Percentiles rank a stretch among this genome's conserved stretches.
These are phyloP conservation scores for Leishmania aethiopica DNA, from an alignment of 208 protist genomes.

Conservation along the genomic window DNA sequence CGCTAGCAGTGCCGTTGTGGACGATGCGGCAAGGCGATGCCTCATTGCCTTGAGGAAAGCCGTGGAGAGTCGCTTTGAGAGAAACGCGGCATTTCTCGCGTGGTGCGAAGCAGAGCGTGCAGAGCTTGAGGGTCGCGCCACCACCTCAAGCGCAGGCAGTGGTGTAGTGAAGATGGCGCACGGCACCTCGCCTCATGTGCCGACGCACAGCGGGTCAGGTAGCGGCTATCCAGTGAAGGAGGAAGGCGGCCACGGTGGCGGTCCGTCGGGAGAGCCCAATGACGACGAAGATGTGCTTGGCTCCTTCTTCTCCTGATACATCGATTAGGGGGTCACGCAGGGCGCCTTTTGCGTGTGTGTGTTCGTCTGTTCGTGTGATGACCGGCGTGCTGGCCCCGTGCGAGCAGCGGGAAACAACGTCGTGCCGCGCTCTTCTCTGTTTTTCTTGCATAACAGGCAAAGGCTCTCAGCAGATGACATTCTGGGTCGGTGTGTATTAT, in stretches of 20 bases:
- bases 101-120: conserved; percentile 69
- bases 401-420: not conserved
- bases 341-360: not conserved
- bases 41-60: conserved; percentile 47
- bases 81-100: conserved; percentile 40
- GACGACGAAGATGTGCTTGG: conserved; percentile 42
- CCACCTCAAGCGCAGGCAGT: not conserved
- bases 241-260: conserved; percentile 13
- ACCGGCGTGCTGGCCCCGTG: not conserved
- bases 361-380: not conserved
- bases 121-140: conserved; percentile 39
- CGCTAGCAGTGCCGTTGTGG: conserved; percentile 18
- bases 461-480: not conserved
- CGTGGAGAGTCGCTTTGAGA: conserved; percentile 47
- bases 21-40: conserved; percentile 37
- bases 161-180: conserved; percentile 23
- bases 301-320: conserved; percentile 27
- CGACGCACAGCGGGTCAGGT: conserved; percentile 8
- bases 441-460: not conserved
- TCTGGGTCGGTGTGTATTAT: not conserved
- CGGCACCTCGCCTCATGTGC: not conserved
- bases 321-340: not conserved
- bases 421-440: not conserved
- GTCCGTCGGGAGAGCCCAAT: not conserved
- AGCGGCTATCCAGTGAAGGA: conserved; percentile 31